Evolutionary conservation across 805 yeast genomes (phyloP), one percentile per base, ranked within the genome.

Genomic region (Suhomyces sp.): DNA sequence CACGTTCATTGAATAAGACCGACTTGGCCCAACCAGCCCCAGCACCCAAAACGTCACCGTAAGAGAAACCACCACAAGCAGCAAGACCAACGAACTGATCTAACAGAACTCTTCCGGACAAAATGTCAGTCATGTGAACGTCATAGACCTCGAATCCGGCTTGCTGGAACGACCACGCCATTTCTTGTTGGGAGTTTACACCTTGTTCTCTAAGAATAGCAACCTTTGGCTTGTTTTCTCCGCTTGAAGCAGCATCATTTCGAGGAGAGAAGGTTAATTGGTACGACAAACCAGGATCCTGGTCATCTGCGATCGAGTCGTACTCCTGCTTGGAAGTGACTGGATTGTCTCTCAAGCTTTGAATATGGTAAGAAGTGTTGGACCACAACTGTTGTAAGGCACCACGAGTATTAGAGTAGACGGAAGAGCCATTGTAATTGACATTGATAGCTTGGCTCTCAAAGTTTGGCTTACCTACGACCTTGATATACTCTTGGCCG

Each of bases 11-110:
- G 80, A 85, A 91, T 58, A 94, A 74, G 8, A 94, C 96, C 15
- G 97, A 89, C 65, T 90, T 91, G 53, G 99, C 99, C 99, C 99
- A 94, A 53, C 99, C 99, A 49, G 93, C 87, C 67, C 97, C 99
- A 33, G 99, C 99, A 60, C 99, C 99, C 54, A 94, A 78, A 46
- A 94, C 99, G 72, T 94, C 99, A 79, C 99, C 99, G 65, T 92
- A 94, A 1, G 97, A 90, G 78, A 94, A 94, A 13, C 99, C 99
- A 72, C 99, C 99, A 75, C 99, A 96, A 3, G 98, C 98, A 43
- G 97, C 98, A 46, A 94, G 62, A 56, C 99, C 99, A 47, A 86
- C 89, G 70, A 94, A 94, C 44, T 83, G 86, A 63, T 83, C 85
- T 57, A 94, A 78, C 17, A 84, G 68, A 33, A 87, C 87, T 61